Evolutionary conservation across 495 filamentous ascomycete genomes (phyloP), one percentile per base, ranked within the genome.

Genomic region (Aspergillus heteromorphus): DNA sequence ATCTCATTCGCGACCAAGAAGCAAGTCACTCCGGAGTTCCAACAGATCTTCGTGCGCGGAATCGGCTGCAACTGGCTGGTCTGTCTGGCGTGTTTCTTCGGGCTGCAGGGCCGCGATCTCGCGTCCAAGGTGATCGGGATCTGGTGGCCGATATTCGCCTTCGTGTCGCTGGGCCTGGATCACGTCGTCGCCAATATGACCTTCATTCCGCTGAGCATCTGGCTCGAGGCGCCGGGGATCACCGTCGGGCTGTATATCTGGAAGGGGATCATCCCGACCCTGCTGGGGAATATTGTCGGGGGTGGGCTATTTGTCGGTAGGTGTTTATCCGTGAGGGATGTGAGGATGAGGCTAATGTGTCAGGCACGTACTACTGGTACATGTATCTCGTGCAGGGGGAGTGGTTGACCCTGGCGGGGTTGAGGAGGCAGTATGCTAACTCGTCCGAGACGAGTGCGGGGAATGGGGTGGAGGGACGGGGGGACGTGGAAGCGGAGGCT

Each of bases 121-220:
- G 67, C 70, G 20, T 78, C 77, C 14, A 85, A 84, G 64, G 69
- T 85, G 7, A 67, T 79, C 18, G 78, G 77, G n/a, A 84, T 86
- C 64, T 85, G 83, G 82, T 82, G 74, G 66, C 82, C 82, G 0
- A 81, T 80, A 18, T 82, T 83, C 49, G 77, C 76, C 9, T 86
- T 84, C 57, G 81, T 83, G 14, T 75, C 72, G 9, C 68, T 86
- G 5, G 79, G 77, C 0, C 73, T 84, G 6, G 82, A 85, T 36
- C 83, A 85, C 65, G 81, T 84, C 41, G 79, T 85, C 23, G 82
- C 81, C 40, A 85, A 84, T 58, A 85, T 84, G 80, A 83, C 81
- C 31, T 83, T 84, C 58, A 78, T 85, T 31, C 81, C 82, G 8
- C 63, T 80, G 59, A 78, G 66, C 7, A 81, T 86, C 23, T 85